Conservation (phyloP, 208 protist species). For the Leptomonas pyrrhocoris region DNA sequence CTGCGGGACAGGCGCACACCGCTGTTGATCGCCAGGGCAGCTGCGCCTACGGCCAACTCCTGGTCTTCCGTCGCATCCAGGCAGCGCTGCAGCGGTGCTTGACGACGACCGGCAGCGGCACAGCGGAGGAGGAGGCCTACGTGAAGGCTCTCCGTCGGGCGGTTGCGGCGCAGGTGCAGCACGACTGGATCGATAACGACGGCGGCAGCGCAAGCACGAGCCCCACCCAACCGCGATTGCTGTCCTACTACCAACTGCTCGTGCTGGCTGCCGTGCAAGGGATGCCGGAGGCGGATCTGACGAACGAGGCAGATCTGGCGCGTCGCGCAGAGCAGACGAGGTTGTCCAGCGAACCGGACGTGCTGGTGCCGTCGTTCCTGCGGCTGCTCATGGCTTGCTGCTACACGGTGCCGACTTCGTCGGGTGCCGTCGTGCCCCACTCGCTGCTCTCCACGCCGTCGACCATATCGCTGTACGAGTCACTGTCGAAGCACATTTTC, state of each 20-base stretch:
- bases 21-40: slow-evolving; percentile 22
- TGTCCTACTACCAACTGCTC: slow-evolving; percentile 78
- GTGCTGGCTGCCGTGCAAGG: slow-evolving; percentile 61
- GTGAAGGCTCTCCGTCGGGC: slow-evolving; percentile 16
- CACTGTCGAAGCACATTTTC: slow-evolving; percentile 50
- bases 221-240: background rate
- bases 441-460: slow-evolving; percentile 45
- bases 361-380: slow-evolving; percentile 41
- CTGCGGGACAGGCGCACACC: background rate
- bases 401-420: slow-evolving; percentile 47
- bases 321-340: slow-evolving; percentile 53
- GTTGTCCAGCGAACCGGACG: slow-evolving; percentile 33
- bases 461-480: slow-evolving; percentile 50
- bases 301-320: slow-evolving; percentile 51
- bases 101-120: slow-evolving; percentile 14
- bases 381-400: slow-evolving; percentile 69
- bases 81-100: slow-evolving; percentile 41
- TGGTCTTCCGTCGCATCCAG: slow-evolving; percentile 48
- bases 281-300: slow-evolving; percentile 71
- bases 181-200: slow-evolving; percentile 15
- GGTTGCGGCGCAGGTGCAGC: slow-evolving; percentile 5
- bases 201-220: background rate
- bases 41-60: slow-evolving; percentile 44
- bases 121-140: slow-evolving; percentile 7
- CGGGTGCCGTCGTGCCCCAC: slow-evolving; percentile 16